Evolutionary conservation across 2,329 filamentous ascomycete genomes (phyloP).

Genomic region (Sporothrix pseudoabietina): DNA sequence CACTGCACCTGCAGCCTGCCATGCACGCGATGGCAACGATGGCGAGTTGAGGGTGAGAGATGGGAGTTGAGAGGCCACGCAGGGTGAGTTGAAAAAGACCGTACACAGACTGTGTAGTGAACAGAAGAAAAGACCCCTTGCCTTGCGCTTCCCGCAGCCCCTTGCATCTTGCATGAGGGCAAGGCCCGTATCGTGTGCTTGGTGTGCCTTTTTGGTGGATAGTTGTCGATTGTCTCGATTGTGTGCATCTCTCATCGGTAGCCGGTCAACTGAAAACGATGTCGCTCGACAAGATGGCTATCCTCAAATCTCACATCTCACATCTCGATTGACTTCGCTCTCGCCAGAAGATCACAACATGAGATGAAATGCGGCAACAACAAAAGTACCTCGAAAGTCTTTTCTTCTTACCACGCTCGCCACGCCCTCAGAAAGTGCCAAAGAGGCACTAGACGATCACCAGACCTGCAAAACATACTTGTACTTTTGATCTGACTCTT

Average conservation of each 20-base stretch:
- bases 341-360: not conserved
- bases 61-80: not conserved
- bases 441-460: not conserved
- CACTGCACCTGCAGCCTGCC: not conserved
- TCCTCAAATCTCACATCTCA: too few species aligned
- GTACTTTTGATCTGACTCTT: not conserved
- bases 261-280: not conserved
- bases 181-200: conserved; percentile 1
- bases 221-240: not conserved
- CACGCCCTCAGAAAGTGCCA: not conserved
- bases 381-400: not conserved
- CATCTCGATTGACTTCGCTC: too few species aligned
- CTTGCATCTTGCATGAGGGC: conserved; percentile 14
- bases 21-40: not conserved
- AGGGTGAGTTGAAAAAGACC: not conserved
- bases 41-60: too few species aligned
- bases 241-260: not conserved
- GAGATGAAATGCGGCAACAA: not conserved
- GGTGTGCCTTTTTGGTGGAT: not conserved
- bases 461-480: conserved; percentile 20
- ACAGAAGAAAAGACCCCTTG: not conserved
- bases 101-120: too few species aligned
- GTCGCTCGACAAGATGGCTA: not conserved
- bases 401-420: not conserved
- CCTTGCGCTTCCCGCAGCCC: not conserved